phyloP scores from a whole-genome alignment of 2,329 filamentous ascomycete genomes.

The Sordariomycetes sp. region DNA sequence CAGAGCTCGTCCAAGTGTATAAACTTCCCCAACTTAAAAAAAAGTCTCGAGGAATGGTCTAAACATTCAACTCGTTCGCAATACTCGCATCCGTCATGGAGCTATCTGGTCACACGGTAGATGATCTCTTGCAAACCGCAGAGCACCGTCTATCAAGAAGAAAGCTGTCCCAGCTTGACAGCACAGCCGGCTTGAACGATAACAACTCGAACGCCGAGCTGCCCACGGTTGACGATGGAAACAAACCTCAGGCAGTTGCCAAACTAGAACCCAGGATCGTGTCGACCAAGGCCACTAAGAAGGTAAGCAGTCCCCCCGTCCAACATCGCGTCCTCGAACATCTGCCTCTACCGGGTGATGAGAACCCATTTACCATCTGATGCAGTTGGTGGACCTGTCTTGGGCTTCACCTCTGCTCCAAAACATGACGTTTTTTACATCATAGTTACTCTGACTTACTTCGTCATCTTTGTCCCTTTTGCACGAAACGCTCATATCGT shows the following conservation, averaged over 20 bases:
- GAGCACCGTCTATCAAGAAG: slow-evolving; percentile 14
- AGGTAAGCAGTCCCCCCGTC: background rate
- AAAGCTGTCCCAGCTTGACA: background rate
- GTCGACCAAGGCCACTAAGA: background rate
- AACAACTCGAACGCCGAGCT: background rate
- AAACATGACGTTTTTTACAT: slow-evolving; percentile 39
- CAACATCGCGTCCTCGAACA: background rate
- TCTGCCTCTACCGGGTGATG: slow-evolving; percentile 19
- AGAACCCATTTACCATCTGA: slow-evolving; percentile 20
- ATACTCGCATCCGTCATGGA: background rate
- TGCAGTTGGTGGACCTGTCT: background rate
- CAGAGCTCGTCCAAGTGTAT: background rate
- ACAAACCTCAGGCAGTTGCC: background rate
- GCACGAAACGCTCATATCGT: background rate
- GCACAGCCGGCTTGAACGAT: background rate
- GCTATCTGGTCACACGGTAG: slow-evolving; percentile 9
- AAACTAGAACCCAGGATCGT: background rate
- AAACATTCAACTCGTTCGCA: background rate
- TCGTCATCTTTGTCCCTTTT: background rate
- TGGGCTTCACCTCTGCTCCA: slow-evolving; percentile 37
- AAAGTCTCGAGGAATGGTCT: background rate
- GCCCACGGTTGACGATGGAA: background rate
- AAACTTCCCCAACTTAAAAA: background rate
- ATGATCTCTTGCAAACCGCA: slow-evolving; percentile 17
- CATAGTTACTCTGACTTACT: slow-evolving; percentile 63